A percentile compares a stretch with the other conserved stretches of the same genome.
Evolutionary conservation across 257 asterid genomes (phyloP).

Genomic region (Perilla frutescens): DNA sequence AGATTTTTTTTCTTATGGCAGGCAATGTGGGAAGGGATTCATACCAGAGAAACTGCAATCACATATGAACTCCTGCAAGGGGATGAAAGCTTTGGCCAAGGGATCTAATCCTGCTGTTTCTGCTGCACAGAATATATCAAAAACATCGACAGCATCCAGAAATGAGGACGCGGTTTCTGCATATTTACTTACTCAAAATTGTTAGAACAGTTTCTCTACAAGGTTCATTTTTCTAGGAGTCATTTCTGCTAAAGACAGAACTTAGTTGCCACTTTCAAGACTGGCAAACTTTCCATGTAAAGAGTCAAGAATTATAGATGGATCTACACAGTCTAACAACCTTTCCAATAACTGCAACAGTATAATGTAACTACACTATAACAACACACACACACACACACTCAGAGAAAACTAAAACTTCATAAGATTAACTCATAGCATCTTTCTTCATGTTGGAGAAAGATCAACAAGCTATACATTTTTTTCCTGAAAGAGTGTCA

Average conservation of each 20-base stretch:
- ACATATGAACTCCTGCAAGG: slow-evolving; percentile 86
- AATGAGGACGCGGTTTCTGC: slow-evolving; percentile 43
- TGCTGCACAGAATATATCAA: slow-evolving; percentile 32
- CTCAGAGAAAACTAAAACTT: not conserved
- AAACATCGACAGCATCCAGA: slow-evolving; percentile 37
- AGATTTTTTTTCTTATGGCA: slow-evolving; percentile 31
- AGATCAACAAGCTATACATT: slow-evolving; percentile 11
- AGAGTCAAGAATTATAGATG: not conserved
- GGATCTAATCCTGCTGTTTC: slow-evolving; percentile 26
- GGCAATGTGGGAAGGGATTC: slow-evolving; percentile 83
- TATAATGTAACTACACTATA: not conserved
- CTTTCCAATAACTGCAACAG: not conserved
- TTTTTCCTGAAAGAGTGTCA: slow-evolving; percentile 1
- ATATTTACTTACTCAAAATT: slow-evolving; percentile 34
- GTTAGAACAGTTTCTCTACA: not conserved
- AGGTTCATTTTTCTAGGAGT: not conserved
- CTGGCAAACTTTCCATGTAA: slow-evolving; percentile 13
- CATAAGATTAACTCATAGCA: not conserved
- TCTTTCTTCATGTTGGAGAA: slow-evolving; percentile 14
- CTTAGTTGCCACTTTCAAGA: not conserved
- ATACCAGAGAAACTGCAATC: slow-evolving; percentile 77
- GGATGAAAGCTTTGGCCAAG: slow-evolving; percentile 56
- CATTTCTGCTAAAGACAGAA: not conserved
- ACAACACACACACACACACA: not conserved
- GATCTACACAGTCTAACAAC: not conserved